phyloP scores from a whole-genome alignment of 2,329 filamentous ascomycete genomes.

The Beauveria sp. region DNA sequence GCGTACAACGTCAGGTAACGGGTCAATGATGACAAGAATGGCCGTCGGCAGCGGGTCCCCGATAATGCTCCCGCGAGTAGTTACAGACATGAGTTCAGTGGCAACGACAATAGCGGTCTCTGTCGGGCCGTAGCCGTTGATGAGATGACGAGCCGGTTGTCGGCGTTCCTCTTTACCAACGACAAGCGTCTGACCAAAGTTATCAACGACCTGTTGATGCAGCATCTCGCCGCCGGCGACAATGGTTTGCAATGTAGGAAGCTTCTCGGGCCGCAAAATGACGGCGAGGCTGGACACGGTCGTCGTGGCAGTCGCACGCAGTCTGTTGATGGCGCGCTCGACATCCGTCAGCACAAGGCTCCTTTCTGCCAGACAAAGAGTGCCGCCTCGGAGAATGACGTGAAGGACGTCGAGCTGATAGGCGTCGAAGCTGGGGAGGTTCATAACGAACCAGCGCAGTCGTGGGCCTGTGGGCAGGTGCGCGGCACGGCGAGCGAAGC shows the following conservation, averaged over 20 bases:
- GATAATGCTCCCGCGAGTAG: background rate
- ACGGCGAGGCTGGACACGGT: constrained; percentile 7
- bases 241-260: background rate
- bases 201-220: background rate
- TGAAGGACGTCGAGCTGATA: constrained; percentile 1
- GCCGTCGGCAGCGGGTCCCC: background rate
- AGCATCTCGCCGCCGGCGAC: constrained; percentile 6
- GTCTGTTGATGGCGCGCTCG: background rate
- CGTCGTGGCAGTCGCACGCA: constrained; percentile 1
- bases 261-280: background rate
- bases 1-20: background rate
- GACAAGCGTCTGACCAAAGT: background rate
- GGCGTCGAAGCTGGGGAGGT: constrained; percentile 2
- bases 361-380: constrained; percentile 2
- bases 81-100: background rate
- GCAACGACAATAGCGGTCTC: background rate
- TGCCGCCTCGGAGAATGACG: background rate
- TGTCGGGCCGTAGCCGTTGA: constrained; percentile 5
- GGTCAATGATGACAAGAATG: background rate
- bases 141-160: background rate
- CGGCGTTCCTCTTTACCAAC: background rate
- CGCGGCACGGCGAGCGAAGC: background rate
- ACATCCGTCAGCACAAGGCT: constrained; percentile 3
- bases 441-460: constrained; percentile 8
- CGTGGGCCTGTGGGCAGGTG: background rate